Percentiles rank a stretch among this genome's conserved stretches.
phyloP scores from a whole-genome alignment of 345 rosid genomes.

The Dimocarpus longan region DNA sequence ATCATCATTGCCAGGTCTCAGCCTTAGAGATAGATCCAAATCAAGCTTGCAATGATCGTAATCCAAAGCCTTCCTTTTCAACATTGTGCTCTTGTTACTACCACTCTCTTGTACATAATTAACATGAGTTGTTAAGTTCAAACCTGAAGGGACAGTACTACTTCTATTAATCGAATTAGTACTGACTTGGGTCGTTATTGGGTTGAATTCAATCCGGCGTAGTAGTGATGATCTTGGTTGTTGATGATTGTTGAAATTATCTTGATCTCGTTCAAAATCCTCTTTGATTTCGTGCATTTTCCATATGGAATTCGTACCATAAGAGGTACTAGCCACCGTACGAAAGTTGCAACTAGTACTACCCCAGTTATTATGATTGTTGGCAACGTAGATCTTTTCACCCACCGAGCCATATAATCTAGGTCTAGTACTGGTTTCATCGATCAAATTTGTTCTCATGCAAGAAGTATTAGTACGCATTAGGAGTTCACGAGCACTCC shows the following conservation, averaged over 20 bases:
- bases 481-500: constrained; percentile 52
- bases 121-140: constrained; percentile 3
- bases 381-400: constrained; percentile 35
- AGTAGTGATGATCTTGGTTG: constrained; percentile 13
- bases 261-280: constrained; percentile 13
- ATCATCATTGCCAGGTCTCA: constrained; percentile 26
- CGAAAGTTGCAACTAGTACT: constrained; percentile 17
- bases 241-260: constrained; percentile 12
- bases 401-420: constrained; percentile 35
- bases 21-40: constrained; percentile 55
- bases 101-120: constrained; percentile 21
- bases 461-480: constrained; percentile 25
- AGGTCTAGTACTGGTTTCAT: constrained; percentile 31
- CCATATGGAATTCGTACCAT: constrained; percentile 18
- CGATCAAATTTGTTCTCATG: constrained; percentile 39
- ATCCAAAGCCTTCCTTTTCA: constrained; percentile 40
- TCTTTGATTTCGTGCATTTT: constrained; percentile 25
- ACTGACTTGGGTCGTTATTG: not conserved
- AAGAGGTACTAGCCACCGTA: constrained; percentile 18
- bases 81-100: constrained; percentile 11
- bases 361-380: constrained; percentile 20
- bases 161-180: not conserved
- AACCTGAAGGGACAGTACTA: constrained; percentile 14
- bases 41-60: constrained; percentile 37
- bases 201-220: constrained; percentile 25